A percentile compares a stretch with the other conserved stretches of the same genome.
These are phyloP conservation scores for Thozetella sp. DNA, from an alignment of 495 filamentous ascomycete genomes.

Conservation along the genomic window DNA sequence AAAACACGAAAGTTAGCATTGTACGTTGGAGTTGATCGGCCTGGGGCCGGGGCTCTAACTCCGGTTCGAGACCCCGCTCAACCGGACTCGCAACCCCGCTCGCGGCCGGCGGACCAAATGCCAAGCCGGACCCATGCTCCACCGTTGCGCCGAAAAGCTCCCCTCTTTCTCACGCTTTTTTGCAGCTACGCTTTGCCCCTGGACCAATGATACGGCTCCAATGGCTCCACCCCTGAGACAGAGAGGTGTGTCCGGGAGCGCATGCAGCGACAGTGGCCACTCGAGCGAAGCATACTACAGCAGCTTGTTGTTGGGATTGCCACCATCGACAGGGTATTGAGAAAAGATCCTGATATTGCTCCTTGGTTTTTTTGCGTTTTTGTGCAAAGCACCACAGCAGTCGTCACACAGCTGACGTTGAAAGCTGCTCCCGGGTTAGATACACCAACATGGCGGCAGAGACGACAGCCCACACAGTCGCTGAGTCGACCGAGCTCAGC, in stretches of 20 bases:
- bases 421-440: no score
- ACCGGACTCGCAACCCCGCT: background rate
- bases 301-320: no score
- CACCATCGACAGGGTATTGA: no score
- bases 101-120: background rate
- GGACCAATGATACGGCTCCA: background rate
- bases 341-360: no score
- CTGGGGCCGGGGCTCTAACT: background rate
- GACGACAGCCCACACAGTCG: conserved; percentile 3
- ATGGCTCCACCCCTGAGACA: background rate
- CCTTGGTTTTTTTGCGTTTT: no score
- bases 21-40: no score
- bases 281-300: background rate
- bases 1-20: no score
- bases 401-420: no score
- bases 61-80: background rate
- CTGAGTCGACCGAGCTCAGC: conserved; percentile 28
- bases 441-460: background rate
- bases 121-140: background rate
- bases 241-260: background rate
- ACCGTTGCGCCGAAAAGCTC: background rate
- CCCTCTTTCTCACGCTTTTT: background rate
- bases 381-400: no score
- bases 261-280: background rate
- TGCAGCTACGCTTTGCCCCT: background rate